Evolutionary conservation across 768 basidiomycete genomes (phyloP).

Genomic region (Kwoniella sp.): DNA sequence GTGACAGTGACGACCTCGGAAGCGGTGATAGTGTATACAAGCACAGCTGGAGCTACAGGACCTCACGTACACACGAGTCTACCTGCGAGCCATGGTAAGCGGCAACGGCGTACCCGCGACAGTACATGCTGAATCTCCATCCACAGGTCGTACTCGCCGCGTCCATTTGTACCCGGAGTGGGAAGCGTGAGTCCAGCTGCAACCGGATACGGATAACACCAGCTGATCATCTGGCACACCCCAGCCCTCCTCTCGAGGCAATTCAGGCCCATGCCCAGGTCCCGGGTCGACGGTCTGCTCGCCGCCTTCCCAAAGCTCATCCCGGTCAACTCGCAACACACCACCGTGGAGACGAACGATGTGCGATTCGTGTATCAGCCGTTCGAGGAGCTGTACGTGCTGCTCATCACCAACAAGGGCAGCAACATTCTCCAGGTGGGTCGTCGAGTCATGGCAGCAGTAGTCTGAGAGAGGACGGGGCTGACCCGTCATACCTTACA

Average conservation of each 20-base stretch:
- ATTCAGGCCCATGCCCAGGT: conserved; percentile 78
- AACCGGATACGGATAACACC: background rate
- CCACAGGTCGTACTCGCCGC: conserved; percentile 48
- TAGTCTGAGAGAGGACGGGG: too few relatives aligned
- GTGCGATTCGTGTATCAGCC: conserved; percentile 97
- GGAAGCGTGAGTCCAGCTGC: conserved; percentile 43
- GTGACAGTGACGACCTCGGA: background rate
- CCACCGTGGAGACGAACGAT: conserved; percentile 90
- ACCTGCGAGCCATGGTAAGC: too few relatives aligned
- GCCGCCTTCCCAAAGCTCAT: conserved; percentile 97
- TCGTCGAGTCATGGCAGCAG: background rate
- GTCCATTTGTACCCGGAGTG: conserved; percentile 47
- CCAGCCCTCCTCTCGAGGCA: conserved; percentile 92
- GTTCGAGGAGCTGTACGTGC: conserved; percentile 91
- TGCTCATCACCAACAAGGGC: conserved; percentile 96
- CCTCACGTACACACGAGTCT: too few relatives aligned
- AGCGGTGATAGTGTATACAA: too few relatives aligned
- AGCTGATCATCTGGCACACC: conserved; percentile 8
- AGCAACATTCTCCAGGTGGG: conserved; percentile 85
- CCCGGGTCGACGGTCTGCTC: conserved; percentile 89
- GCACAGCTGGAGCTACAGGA: too few relatives aligned
- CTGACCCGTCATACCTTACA: background rate
- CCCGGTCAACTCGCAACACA: conserved; percentile 88
- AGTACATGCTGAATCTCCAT: background rate
- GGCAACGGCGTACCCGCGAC: too few relatives aligned